These are phyloP conservation scores for Punctularia strigosozonata DNA, from an alignment of 768 basidiomycete genomes.

Conservation along the genomic window DNA sequence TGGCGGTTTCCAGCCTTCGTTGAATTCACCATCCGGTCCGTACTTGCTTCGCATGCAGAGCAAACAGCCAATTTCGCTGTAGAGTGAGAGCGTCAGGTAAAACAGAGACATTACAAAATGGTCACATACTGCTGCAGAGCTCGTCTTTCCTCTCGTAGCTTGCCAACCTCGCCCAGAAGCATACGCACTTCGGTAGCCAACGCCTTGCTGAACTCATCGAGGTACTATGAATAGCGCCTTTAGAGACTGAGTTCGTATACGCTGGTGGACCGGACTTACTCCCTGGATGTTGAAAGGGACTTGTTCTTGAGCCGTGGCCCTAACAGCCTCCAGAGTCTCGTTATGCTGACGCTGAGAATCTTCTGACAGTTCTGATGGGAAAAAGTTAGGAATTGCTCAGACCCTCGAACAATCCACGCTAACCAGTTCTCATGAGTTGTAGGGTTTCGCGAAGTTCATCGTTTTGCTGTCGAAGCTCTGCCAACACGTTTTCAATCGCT, in stretches of 20 bases:
- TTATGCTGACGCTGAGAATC: no score
- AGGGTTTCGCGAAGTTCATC: slow-evolving; percentile 47
- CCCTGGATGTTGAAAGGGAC: slow-evolving; percentile 78
- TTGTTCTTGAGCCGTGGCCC: slow-evolving; percentile 61
- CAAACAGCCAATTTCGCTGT: slow-evolving; percentile 68
- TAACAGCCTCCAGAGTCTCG: slow-evolving; percentile 57
- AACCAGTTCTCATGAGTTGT: slow-evolving; percentile 12
- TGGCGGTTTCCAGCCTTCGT: slow-evolving; percentile 56
- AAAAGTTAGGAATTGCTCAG: no score
- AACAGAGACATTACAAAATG: neutral
- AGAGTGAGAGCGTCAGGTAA: neutral
- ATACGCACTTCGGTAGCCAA: slow-evolving; percentile 52
- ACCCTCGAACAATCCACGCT: no score
- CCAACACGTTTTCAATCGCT: slow-evolving; percentile 52
- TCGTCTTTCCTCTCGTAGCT: slow-evolving; percentile 46
- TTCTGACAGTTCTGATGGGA: no score
- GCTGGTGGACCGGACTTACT: no score
- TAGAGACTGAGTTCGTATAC: no score
- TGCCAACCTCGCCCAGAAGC: slow-evolving; percentile 46
- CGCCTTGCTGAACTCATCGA: slow-evolving; percentile 53
- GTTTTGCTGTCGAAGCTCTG: slow-evolving; percentile 48
- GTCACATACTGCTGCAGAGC: slow-evolving; percentile 44
- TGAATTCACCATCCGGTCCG: slow-evolving; percentile 78
- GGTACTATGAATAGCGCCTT: slow-evolving; percentile 28
- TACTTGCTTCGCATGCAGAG: slow-evolving; percentile 64